Base-by-base conservation (phyloP, 2,329 filamentous ascomycete genomes). In the Penicillium nordicum region DNA sequence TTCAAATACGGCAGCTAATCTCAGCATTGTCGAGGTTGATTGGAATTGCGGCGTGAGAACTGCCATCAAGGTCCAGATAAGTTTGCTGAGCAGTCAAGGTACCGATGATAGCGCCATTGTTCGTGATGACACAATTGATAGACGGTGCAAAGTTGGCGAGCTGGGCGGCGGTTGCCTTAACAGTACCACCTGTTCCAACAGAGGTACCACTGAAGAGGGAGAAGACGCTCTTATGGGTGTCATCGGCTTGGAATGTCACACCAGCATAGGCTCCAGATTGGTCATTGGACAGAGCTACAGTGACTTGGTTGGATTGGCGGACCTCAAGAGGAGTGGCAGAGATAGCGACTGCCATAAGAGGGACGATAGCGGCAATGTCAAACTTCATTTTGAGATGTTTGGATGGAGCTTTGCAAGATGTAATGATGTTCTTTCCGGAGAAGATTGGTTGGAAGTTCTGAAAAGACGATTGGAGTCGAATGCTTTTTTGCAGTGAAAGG, bases 341-440 rank as follows among this genome's bases (percentile, higher is more conserved):
- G 34, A 49, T 23, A 14, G 32, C 8, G 30, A 47, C 34, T 10
- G 29, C 57, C 45, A 52, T 56, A 90, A 58, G 16, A 25, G 57
- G 34, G 14, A 41, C 12, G 11, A 53, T 18, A 25, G 29, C 23
- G 16, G 41, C 12, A 36, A 55, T 18, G 16, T 44, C 14, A 2
- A 47, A 50, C 47, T 55, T 54, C 57, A 60, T 60, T 16, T 25
- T 47, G 50, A 51, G 9, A 21, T 30, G 1, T 25, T 18, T 41
- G 16, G 3, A 14, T n/a, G 9, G 23, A 5, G 5, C 3, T 11
- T 44, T 44, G n/a, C 8, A n/a, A n/a, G 40, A 27, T 49, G 5
- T 1, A 16, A 30, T 40, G 36, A 30, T 10, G 12, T 18, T 27
- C 11, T 40, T 23, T 30, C 6, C 0, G 21, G 18, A 3, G 12